Conservation (phyloP, 306 rosid genomes). For the Alnus rubra region DNA sequence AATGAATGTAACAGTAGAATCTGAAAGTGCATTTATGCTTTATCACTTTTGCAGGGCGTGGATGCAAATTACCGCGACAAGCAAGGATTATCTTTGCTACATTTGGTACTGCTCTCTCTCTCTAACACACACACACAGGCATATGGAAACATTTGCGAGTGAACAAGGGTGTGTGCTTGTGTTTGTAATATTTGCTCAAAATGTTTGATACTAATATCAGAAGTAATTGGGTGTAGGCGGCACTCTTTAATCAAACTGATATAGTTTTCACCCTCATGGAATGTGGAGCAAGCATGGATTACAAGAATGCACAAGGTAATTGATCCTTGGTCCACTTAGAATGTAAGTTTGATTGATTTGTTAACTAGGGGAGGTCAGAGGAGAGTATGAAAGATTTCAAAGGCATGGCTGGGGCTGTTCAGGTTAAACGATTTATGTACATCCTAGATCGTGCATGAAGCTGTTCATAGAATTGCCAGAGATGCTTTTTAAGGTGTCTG, state of each 20-base stretch:
- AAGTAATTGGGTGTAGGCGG: slow-evolving; percentile 61
- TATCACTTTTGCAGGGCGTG: slow-evolving; percentile 76
- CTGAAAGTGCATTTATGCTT: slow-evolving; percentile 30
- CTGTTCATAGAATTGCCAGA: not conserved
- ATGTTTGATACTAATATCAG: slow-evolving; percentile 22
- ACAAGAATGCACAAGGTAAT: slow-evolving; percentile 95
- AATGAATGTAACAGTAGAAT: not conserved
- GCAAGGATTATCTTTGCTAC: slow-evolving; percentile 88
- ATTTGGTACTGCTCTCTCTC: slow-evolving; percentile 64
- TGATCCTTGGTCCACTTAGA: slow-evolving; percentile 22
- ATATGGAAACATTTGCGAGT: not conserved
- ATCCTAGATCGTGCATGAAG: not conserved
- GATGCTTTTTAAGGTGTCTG: not conserved
- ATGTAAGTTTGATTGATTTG: not conserved
- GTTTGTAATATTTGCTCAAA: slow-evolving; percentile 22
- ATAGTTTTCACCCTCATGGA: slow-evolving; percentile 92
- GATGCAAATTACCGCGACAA: slow-evolving; percentile 92
- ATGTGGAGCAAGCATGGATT: slow-evolving; percentile 78
- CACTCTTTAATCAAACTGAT: slow-evolving; percentile 94
- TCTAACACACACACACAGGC: not conserved
- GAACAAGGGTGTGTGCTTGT: not conserved
- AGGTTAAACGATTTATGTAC: not conserved
- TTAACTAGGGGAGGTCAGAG: not conserved
- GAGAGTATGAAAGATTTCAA: not conserved
- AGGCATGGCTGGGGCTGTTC: not conserved